phyloP scores from a whole-genome alignment of 2,329 filamentous ascomycete species.

The Trichophyton rubrum region DNA sequence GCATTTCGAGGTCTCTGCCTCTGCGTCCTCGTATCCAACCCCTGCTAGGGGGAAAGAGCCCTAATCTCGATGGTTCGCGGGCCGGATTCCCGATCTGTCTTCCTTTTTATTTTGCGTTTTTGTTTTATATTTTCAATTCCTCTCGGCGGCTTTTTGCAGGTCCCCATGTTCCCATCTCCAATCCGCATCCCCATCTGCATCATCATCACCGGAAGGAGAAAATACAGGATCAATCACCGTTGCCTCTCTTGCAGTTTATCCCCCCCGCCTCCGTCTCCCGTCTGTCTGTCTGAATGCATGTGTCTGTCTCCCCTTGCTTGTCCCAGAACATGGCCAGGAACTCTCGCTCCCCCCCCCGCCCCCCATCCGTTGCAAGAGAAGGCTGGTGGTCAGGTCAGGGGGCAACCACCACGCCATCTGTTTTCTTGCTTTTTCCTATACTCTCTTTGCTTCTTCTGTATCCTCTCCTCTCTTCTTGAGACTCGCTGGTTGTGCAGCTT shows the following conservation, averaged over 20 bases:
- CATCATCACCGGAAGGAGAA: background rate
- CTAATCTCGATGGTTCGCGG: conserved; percentile 4
- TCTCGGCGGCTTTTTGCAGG: background rate
- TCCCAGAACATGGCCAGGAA: conserved; percentile 3
- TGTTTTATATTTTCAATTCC: background rate
- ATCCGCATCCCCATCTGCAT: background rate
- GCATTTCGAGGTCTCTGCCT: background rate
- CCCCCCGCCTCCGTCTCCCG: too few species aligned
- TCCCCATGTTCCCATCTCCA: background rate
- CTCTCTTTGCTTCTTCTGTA: background rate
- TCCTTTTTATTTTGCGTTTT: background rate
- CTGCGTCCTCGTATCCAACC: background rate
- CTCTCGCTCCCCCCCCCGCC: background rate
- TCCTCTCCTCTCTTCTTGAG: background rate
- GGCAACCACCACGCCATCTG: conserved; percentile 1
- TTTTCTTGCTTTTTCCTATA: background rate
- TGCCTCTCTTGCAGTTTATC: background rate
- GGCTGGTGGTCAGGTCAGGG: background rate
- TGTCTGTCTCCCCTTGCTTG: background rate
- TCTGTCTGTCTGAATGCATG: too few species aligned
- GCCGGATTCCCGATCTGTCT: conserved; percentile 4
- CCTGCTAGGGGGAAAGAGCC: background rate
- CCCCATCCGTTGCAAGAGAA: background rate
- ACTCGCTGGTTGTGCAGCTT: background rate
- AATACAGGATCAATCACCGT: background rate